Conservation (phyloP, 257 asterid genomes). For the Eucommia ulmoides region DNA sequence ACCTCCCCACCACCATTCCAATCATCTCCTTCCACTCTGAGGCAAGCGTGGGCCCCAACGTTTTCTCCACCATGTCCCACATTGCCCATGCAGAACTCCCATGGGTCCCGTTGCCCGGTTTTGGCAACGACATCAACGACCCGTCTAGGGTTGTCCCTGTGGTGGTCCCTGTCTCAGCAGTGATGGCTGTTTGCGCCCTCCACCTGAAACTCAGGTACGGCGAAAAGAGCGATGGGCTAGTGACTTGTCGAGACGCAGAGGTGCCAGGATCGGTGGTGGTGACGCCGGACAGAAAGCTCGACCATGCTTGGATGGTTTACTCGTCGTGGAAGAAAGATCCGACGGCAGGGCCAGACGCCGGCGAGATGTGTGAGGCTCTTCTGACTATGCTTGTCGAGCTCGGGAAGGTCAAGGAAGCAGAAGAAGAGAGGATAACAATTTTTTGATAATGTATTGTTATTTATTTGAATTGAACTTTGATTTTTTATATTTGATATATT, state of each 20-base stretch:
- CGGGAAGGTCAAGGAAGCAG: constrained; percentile 20
- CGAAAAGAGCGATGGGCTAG: constrained; percentile 94
- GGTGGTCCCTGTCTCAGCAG: constrained; percentile 71
- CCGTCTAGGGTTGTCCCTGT: constrained; percentile 56
- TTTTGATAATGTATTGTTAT: too few relatives aligned
- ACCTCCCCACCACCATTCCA: constrained; percentile 66
- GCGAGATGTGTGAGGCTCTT: constrained; percentile 82
- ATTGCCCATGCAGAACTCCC: constrained; percentile 87
- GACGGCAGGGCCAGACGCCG: constrained; percentile 42
- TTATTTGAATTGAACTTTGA: too few relatives aligned
- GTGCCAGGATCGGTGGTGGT: constrained; percentile 90
- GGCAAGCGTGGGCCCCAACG: constrained; percentile 54
- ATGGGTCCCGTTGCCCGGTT: constrained; percentile 37
- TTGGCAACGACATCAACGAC: constrained; percentile 20
- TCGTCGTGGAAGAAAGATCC: constrained; percentile 62
- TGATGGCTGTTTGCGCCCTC: constrained; percentile 59
- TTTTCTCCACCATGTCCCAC: constrained; percentile 65
- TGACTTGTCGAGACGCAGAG: constrained; percentile 90
- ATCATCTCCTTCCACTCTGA: constrained; percentile 75
- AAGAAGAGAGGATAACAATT: too few relatives aligned
- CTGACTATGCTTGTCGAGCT: constrained; percentile 65
- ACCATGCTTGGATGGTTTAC: constrained; percentile 92
- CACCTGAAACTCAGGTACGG: constrained; percentile 75
- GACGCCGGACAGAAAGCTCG: constrained; percentile 59
- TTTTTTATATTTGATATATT: too few relatives aligned